Evolutionary conservation across 768 basidiomycete genomes (phyloP).

Genomic region (Mycena pura): DNA sequence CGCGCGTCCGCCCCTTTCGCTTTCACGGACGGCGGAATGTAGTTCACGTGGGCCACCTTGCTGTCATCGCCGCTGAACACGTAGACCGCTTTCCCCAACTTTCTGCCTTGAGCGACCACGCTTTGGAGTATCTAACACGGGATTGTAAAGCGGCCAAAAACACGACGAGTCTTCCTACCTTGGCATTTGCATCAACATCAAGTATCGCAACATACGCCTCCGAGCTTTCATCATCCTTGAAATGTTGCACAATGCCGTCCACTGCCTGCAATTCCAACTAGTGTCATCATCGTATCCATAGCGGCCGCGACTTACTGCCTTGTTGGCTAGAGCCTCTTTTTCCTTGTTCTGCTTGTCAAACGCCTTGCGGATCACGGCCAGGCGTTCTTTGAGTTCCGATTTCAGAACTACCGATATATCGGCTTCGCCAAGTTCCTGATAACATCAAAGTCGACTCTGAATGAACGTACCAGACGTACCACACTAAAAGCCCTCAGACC

Average conservation of each 20-base stretch:
- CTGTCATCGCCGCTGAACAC: conserved; percentile 82
- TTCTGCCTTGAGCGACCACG: conserved; percentile 79
- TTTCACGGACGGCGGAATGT: conserved; percentile 65
- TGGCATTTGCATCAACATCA: conserved; percentile 84
- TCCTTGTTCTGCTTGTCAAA: conserved; percentile 89
- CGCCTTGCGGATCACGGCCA: conserved; percentile 75
- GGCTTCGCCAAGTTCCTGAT: conserved; percentile 85
- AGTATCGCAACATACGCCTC: conserved; percentile 74
- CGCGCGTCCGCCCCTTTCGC: conserved; percentile 80
- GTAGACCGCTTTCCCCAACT: conserved; percentile 84
- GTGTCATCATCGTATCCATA: background rate
- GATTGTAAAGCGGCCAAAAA: no score
- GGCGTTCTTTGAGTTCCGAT: conserved; percentile 76
- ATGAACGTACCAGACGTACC: conserved; percentile 50
- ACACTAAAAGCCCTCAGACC: conserved; percentile 82
- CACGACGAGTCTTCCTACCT: no score
- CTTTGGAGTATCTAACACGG: conserved; percentile 85
- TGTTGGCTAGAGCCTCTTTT: conserved; percentile 75
- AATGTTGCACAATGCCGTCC: conserved; percentile 73
- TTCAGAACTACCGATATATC: conserved; percentile 90
- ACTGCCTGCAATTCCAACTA: conserved; percentile 60
- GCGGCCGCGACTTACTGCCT: conserved; percentile 58
- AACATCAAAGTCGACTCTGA: conserved; percentile 4
- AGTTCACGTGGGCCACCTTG: conserved; percentile 90
- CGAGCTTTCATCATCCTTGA: conserved; percentile 76